Conservation (phyloP, 805 yeast species). For the Gaillardinia entomophila region DNA sequence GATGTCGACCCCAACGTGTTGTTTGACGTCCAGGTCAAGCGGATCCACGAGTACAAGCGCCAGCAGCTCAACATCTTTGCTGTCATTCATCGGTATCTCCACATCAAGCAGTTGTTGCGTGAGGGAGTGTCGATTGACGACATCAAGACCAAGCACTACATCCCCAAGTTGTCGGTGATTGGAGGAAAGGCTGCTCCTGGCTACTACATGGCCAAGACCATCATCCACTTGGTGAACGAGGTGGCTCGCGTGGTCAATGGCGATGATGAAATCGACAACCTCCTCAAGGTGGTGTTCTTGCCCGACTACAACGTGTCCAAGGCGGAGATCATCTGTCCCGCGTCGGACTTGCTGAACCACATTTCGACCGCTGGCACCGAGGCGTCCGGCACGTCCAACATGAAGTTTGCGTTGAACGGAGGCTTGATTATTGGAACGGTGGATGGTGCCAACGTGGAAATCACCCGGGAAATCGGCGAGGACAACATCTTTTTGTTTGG, state of each 20-base stretch:
- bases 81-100: constrained; percentile 74
- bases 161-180: constrained; percentile 73
- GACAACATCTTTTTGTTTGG: constrained; percentile 91
- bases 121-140: constrained; percentile 38
- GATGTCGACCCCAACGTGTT: constrained; percentile 67
- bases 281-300: constrained; percentile 79
- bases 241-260: constrained; percentile 77
- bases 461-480: constrained; percentile 89
- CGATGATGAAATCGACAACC: constrained; percentile 67
- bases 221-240: constrained; percentile 77
- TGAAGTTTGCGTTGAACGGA: constrained; percentile 93
- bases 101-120: constrained; percentile 61
- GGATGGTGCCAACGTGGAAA: constrained; percentile 95
- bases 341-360: constrained; percentile 86
- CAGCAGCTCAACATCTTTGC: constrained; percentile 92
- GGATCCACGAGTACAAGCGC: constrained; percentile 94
- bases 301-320: constrained; percentile 93
- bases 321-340: constrained; percentile 88
- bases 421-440: constrained; percentile 93
- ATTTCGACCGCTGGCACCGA: constrained; percentile 97
- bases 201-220: constrained; percentile 88
- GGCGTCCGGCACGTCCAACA: constrained; percentile 93
- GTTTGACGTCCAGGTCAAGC: constrained; percentile 89
- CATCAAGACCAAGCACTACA: constrained; percentile 55
- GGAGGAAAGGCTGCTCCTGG: constrained; percentile 99